A percentile compares a stretch with the other conserved stretches of the same genome.
Evolutionary conservation across 1,284 basidiomycete species (phyloP).

Genomic region (Pseudozyma tsukubaensis): DNA sequence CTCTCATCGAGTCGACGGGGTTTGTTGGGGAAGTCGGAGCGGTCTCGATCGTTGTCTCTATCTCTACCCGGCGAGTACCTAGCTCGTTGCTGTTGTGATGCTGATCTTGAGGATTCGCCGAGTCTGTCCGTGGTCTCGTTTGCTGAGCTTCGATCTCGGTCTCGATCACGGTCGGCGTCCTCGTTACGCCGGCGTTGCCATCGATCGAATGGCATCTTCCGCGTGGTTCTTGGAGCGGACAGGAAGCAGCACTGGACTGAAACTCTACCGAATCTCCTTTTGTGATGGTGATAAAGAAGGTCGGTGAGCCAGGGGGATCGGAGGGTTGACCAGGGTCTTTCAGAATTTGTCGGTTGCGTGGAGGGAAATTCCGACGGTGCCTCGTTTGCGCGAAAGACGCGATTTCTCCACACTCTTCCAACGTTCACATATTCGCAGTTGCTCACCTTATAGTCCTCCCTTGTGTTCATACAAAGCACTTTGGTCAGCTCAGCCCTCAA

Average conservation of each 20-base stretch:
- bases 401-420: too few species aligned
- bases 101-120: constrained; percentile 13
- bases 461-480: too few species aligned
- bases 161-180: constrained; percentile 16
- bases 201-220: constrained; percentile 34
- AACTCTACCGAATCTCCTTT: too few species aligned
- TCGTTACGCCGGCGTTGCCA: constrained; percentile 33
- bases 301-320: too few species aligned
- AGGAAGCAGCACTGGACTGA: background rate
- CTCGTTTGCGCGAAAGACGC: too few species aligned
- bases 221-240: background rate
- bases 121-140: constrained; percentile 1
- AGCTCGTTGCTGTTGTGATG: constrained; percentile 5
- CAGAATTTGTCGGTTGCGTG: too few species aligned
- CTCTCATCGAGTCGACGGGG: constrained; percentile 26
- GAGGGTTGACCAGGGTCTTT: too few species aligned
- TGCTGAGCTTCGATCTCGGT: constrained; percentile 3
- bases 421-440: too few species aligned
- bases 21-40: constrained; percentile 31
- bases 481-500: too few species aligned
- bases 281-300: too few species aligned
- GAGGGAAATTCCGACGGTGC: too few species aligned
- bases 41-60: constrained; percentile 9
- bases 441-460: too few species aligned
- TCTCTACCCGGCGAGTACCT: constrained; percentile 8